These are phyloP conservation scores for Papiliotrema fonsecae DNA, from an alignment of 1,284 basidiomycete species.

Conservation along the genomic window DNA sequence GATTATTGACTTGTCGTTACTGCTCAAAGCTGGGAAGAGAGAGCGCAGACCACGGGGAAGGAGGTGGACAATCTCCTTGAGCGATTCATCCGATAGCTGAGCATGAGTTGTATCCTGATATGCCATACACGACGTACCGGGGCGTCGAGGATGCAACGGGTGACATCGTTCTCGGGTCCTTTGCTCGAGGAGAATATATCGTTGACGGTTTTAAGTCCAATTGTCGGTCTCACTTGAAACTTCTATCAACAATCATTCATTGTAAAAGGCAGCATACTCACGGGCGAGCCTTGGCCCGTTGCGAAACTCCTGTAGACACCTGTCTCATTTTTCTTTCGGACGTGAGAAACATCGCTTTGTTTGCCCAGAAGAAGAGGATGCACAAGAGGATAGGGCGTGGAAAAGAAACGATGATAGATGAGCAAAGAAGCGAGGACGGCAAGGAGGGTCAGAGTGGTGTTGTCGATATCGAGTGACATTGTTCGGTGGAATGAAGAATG, in stretches of 20 bases:
- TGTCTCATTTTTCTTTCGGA: conserved; percentile 39
- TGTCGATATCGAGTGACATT: conserved; percentile 34
- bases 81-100: conserved; percentile 29
- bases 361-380: conserved; percentile 47
- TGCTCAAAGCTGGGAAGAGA: conserved; percentile 32
- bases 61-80: conserved; percentile 32
- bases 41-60: conserved; percentile 32
- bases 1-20: conserved; percentile 17
- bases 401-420: conserved; percentile 41
- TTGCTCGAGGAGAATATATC: conserved; percentile 25
- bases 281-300: conserved; percentile 46
- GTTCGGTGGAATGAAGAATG: too few species aligned
- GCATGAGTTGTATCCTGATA: conserved; percentile 9
- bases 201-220: conserved; percentile 36
- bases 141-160: conserved; percentile 37
- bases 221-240: conserved; percentile 43
- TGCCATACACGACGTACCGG: conserved; percentile 16
- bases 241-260: conserved; percentile 7
- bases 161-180: conserved; percentile 11
- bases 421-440: conserved; percentile 24
- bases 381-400: conserved; percentile 35
- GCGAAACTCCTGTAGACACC: conserved; percentile 45
- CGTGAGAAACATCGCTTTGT: conserved; percentile 39
- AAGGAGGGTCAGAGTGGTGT: conserved; percentile 41
- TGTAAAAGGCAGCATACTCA: conserved; percentile 15